Evolutionary conservation across 495 filamentous ascomycete species (phyloP).

Genomic region (Beverwykella pulmonaria): DNA sequence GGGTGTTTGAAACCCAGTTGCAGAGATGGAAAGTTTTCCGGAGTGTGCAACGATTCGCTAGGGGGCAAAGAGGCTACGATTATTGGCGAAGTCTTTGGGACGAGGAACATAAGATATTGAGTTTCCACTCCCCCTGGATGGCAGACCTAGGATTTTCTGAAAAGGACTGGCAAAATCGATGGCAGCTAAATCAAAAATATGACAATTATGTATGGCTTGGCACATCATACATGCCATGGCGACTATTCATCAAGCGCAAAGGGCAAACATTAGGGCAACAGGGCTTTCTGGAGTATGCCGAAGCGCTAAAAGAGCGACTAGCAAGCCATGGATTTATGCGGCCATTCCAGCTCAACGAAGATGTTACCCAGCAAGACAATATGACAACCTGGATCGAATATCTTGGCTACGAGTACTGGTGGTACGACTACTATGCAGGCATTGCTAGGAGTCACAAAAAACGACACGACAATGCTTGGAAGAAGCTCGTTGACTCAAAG

Average conservation of each 20-base stretch:
- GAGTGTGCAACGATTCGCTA: not conserved
- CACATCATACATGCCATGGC: constrained; percentile 4
- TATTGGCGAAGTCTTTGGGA: constrained; percentile 4
- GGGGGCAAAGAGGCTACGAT: constrained; percentile 5
- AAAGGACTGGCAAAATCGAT: not conserved
- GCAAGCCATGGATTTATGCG: constrained; percentile 5
- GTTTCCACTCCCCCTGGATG: constrained; percentile 3
- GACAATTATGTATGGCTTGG: constrained; percentile 3
- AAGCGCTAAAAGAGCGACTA: constrained; percentile 4
- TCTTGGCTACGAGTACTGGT: constrained; percentile 14
- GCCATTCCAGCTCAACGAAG: constrained; percentile 5
- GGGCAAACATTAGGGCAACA: constrained; percentile 3
- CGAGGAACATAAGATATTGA: not conserved
- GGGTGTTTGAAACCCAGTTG: constrained; percentile 1
- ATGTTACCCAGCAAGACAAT: not conserved
- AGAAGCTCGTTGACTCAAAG: constrained; percentile 14
- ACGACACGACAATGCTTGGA: constrained; percentile 7
- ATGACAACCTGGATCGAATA: constrained; percentile 14
- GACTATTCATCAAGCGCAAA: not conserved
- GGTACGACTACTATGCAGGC: not conserved
- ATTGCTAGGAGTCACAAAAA: not conserved
- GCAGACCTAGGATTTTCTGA: not conserved
- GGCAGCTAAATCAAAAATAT: not conserved
- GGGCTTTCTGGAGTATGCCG: constrained; percentile 3
- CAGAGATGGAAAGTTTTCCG: not conserved